These are phyloP conservation scores for Sugiyamaella sp. DNA, from an alignment of 1,139 yeast species.

Conservation along the genomic window DNA sequence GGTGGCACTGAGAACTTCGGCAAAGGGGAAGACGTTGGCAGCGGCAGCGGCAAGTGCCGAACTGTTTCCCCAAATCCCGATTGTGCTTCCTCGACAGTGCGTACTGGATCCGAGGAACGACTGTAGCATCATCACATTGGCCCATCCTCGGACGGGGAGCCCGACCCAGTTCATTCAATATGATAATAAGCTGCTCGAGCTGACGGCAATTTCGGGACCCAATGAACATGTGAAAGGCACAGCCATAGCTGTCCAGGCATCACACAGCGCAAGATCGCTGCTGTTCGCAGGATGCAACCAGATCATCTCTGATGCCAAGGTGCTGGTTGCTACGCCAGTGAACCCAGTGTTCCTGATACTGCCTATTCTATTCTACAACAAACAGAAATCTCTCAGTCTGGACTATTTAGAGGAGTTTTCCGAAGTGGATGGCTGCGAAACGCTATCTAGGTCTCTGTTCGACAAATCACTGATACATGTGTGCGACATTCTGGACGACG, in stretches of 20 bases:
- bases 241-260: slow-evolving; percentile 22
- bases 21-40: not conserved
- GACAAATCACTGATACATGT: slow-evolving; percentile 16
- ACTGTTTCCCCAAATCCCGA: slow-evolving; percentile 12
- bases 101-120: slow-evolving; percentile 4
- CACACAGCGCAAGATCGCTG: slow-evolving; percentile 32
- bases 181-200: slow-evolving; percentile 31
- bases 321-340: slow-evolving; percentile 41
- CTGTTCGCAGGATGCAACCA: slow-evolving; percentile 26
- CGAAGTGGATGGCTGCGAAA: slow-evolving; percentile 27
- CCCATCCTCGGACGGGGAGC: slow-evolving; percentile 37
- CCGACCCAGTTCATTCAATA: slow-evolving; percentile 29
- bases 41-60: not conserved
- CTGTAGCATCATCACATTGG: slow-evolving; percentile 19
- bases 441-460: slow-evolving; percentile 7
- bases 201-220: slow-evolving; percentile 33
- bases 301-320: slow-evolving; percentile 29
- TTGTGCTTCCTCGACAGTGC: slow-evolving; percentile 25
- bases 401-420: slow-evolving; percentile 40
- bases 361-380: slow-evolving; percentile 31
- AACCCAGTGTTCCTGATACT: slow-evolving; percentile 40
- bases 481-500: slow-evolving; percentile 23
- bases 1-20: slow-evolving; percentile 3
- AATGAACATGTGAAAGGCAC: slow-evolving; percentile 22
- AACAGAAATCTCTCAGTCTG: slow-evolving; percentile 33